Percentiles rank a stretch among this genome's conserved stretches.
Evolutionary conservation across 257 asterid genomes (phyloP).

Genomic region (Gardenia jasminoides): DNA sequence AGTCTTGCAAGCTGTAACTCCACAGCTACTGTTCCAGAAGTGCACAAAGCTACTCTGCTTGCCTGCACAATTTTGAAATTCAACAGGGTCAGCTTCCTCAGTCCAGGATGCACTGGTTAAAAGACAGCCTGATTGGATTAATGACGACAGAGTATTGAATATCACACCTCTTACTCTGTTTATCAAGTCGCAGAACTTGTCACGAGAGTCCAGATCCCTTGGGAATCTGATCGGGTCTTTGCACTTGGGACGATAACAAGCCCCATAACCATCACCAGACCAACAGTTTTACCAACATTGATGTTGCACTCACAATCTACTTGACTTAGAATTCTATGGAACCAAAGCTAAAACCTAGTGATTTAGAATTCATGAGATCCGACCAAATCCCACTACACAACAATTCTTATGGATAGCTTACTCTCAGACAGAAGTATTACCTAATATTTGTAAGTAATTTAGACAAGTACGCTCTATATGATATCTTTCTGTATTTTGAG

Average conservation of each 20-base stretch:
- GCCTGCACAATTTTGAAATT: constrained; percentile 52
- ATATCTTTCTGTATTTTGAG: neutral
- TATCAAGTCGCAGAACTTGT: neutral
- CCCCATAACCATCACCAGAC: neutral
- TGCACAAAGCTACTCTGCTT: constrained; percentile 75
- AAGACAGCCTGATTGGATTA: neutral
- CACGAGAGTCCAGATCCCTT: neutral
- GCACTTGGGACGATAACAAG: neutral
- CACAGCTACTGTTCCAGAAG: constrained; percentile 92
- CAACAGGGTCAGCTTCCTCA: neutral
- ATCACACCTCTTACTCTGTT: neutral
- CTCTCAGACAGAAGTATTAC: neutral
- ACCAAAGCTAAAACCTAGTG: neutral
- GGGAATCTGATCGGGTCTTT: neutral
- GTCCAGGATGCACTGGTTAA: neutral
- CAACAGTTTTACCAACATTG: neutral
- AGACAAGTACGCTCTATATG: neutral
- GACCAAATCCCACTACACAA: neutral
- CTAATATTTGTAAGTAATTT: neutral
- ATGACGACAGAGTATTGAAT: neutral
- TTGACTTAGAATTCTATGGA: no score
- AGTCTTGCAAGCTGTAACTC: constrained; percentile 92
- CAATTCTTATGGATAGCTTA: neutral
- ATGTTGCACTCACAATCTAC: neutral
- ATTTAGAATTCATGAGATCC: neutral